These are phyloP conservation scores for Lachancea lanzarotensis DNA, from an alignment of 805 yeast species.

Conservation along the genomic window DNA sequence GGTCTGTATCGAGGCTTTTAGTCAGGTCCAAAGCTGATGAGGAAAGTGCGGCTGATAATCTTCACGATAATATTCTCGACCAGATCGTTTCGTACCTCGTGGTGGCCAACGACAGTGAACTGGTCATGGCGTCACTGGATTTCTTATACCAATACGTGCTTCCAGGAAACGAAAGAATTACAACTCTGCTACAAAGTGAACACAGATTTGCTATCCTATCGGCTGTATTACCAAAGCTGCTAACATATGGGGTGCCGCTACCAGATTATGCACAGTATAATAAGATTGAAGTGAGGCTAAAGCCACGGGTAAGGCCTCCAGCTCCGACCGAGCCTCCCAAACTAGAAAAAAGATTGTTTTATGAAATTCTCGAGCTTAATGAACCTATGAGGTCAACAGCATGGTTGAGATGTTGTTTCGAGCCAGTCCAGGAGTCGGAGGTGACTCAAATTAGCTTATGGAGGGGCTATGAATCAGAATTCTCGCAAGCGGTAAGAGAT, in stretches of 20 bases:
- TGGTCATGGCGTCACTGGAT: constrained; percentile 67
- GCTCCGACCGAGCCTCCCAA: constrained; percentile 63
- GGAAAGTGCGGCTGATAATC: constrained; percentile 44
- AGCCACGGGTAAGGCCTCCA: constrained; percentile 53
- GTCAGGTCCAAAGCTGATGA: constrained; percentile 48
- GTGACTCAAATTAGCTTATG: constrained; percentile 93
- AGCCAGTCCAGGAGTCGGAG: constrained; percentile 68
- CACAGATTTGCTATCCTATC: constrained; percentile 47
- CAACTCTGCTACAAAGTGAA: constrained; percentile 42
- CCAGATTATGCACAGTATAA: constrained; percentile 29
- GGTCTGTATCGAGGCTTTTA: constrained; percentile 73
- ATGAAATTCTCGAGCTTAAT: constrained; percentile 54
- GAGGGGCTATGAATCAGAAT: constrained; percentile 89
- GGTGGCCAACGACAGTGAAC: constrained; percentile 54
- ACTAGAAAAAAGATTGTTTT: constrained; percentile 47
- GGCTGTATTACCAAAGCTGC: constrained; percentile 56
- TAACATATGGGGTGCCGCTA: constrained; percentile 42
- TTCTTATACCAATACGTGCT: constrained; percentile 73
- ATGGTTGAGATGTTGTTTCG: constrained; percentile 91
- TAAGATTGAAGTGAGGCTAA: constrained; percentile 32
- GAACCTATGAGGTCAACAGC: constrained; percentile 91
- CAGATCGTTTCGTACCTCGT: constrained; percentile 52
- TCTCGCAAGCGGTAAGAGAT: constrained; percentile 49
- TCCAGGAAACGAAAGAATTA: constrained; percentile 54
- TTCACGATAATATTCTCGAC: constrained; percentile 44